phyloP scores from a whole-genome alignment of 495 filamentous ascomycete species.

The Aspergillus affinis region DNA sequence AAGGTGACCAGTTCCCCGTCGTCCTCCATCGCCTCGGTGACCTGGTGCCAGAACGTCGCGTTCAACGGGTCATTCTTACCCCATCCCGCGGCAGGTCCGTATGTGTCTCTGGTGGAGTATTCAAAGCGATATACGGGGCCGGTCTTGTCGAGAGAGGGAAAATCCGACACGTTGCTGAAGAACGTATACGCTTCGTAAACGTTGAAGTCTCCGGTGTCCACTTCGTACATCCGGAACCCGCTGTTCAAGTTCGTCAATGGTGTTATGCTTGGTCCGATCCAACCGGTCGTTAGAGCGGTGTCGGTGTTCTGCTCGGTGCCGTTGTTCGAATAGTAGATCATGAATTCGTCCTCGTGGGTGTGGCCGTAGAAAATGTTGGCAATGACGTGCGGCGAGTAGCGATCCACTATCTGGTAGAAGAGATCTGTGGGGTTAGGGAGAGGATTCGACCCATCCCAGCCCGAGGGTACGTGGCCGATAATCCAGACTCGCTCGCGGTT shows the following conservation, averaged over 20 bases:
- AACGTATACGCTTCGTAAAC: slow-evolving; percentile 54
- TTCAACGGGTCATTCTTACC: slow-evolving; percentile 50
- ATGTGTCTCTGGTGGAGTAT: slow-evolving; percentile 56
- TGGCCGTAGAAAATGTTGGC: slow-evolving; percentile 58
- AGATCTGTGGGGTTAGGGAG: slow-evolving; percentile 51
- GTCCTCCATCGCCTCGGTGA: slow-evolving; percentile 59
- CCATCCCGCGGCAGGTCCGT: slow-evolving; percentile 47
- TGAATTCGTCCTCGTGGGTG: slow-evolving; percentile 55
- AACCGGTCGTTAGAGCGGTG: slow-evolving; percentile 44
- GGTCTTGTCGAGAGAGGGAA: slow-evolving; percentile 28
- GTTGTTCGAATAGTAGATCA: slow-evolving; percentile 54
- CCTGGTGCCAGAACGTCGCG: slow-evolving; percentile 57
- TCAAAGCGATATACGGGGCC: slow-evolving; percentile 51
- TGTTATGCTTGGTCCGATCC: slow-evolving; percentile 54
- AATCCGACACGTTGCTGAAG: slow-evolving; percentile 50
- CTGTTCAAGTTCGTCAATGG: slow-evolving; percentile 56
- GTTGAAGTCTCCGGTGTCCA: slow-evolving; percentile 54
- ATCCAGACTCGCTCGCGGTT: slow-evolving; percentile 54
- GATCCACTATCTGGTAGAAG: slow-evolving; percentile 57
- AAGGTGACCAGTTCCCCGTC: slow-evolving; percentile 44
- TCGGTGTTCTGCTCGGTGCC: slow-evolving; percentile 38
- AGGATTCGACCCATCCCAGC: slow-evolving; percentile 52
- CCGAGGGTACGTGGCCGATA: slow-evolving; percentile 51
- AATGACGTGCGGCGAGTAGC: slow-evolving; percentile 56
- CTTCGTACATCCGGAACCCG: slow-evolving; percentile 54